phyloP scores from a whole-genome alignment of 441 rosid species.

The Pelargonium cotyledonis region DNA sequence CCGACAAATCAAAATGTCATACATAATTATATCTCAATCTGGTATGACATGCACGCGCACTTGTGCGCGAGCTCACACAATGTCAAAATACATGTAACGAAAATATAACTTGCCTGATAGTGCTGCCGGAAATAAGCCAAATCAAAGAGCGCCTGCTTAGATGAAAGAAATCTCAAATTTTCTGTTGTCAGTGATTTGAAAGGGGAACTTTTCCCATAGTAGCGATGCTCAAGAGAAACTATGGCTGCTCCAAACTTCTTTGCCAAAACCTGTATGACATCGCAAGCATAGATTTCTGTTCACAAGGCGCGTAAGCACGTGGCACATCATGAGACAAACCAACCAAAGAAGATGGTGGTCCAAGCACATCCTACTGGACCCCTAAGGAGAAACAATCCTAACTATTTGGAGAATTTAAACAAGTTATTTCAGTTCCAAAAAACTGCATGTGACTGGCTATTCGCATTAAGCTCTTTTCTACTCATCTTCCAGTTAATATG shows the following conservation, averaged over 20 bases:
- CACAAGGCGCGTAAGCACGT: too few relatives aligned
- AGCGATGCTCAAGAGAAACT: slow-evolving; percentile 92
- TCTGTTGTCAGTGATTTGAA: slow-evolving; percentile 51
- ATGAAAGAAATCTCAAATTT: slow-evolving; percentile 80
- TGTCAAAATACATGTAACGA: too few relatives aligned
- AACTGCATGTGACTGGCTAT: neutral
- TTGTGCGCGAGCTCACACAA: too few relatives aligned
- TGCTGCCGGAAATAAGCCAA: slow-evolving; percentile 75
- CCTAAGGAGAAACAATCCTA: neutral
- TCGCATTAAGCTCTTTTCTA: neutral
- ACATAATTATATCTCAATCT: too few relatives aligned
- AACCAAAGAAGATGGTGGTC: neutral
- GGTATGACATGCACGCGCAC: too few relatives aligned
- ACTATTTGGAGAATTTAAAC: neutral
- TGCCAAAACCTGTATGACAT: slow-evolving; percentile 55
- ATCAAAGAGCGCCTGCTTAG: slow-evolving; percentile 81
- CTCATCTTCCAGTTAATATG: neutral
- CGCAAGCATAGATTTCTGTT: slow-evolving; percentile 3
- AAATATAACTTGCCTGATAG: slow-evolving; percentile 53
- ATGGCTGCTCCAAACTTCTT: slow-evolving; percentile 95
- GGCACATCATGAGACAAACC: neutral
- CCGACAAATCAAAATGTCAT: too few relatives aligned
- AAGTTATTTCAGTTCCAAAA: neutral
- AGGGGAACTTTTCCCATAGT: slow-evolving; percentile 89
- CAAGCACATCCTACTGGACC: neutral